A percentile compares a stretch with the other conserved stretches of the same genome.
Conservation (phyloP, 805 yeast species). For the Jamesozyma rosinii region DNA sequence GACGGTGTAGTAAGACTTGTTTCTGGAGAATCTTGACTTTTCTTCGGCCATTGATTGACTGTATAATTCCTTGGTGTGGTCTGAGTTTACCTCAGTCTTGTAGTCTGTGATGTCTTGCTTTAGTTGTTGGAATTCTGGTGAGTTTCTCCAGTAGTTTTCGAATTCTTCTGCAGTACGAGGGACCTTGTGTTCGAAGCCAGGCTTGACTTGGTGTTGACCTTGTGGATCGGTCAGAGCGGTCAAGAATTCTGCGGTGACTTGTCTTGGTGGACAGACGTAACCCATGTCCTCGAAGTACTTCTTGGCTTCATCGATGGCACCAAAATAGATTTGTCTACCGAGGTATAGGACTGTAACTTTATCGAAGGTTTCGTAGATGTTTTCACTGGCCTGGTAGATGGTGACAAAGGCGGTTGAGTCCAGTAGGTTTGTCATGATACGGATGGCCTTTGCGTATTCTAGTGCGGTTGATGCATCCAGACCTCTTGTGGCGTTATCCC, state of each 20-base stretch:
- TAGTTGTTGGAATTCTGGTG: slow-evolving; percentile 34
- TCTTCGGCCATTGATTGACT: slow-evolving; percentile 24
- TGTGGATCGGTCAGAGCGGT: slow-evolving; percentile 53
- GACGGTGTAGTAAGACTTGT: slow-evolving; percentile 23
- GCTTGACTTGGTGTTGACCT: slow-evolving; percentile 32
- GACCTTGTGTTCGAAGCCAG: slow-evolving; percentile 41
- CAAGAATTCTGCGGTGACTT: slow-evolving; percentile 52
- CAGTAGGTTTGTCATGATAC: slow-evolving; percentile 43
- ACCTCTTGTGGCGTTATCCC: slow-evolving; percentile 75
- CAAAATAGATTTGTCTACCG: slow-evolving; percentile 50
- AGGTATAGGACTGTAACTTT: slow-evolving; percentile 43
- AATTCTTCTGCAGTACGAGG: slow-evolving; percentile 56
- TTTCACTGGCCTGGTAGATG: slow-evolving; percentile 50
- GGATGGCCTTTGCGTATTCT: slow-evolving; percentile 53
- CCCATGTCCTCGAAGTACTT: slow-evolving; percentile 50
- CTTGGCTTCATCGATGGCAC: slow-evolving; percentile 41
- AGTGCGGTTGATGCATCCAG: slow-evolving; percentile 64
- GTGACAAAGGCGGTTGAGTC: slow-evolving; percentile 49
- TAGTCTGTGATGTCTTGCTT: slow-evolving; percentile 36
- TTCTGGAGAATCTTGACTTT: slow-evolving; percentile 19
- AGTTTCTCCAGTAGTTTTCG: slow-evolving; percentile 36
- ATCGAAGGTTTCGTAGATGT: slow-evolving; percentile 46
- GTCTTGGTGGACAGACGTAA: slow-evolving; percentile 46
- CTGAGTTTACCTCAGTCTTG: slow-evolving; percentile 21
- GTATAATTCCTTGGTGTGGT: slow-evolving; percentile 31